These are phyloP conservation scores for Lyophyllum atratum DNA, from an alignment of 768 basidiomycete genomes.

Conservation along the genomic window DNA sequence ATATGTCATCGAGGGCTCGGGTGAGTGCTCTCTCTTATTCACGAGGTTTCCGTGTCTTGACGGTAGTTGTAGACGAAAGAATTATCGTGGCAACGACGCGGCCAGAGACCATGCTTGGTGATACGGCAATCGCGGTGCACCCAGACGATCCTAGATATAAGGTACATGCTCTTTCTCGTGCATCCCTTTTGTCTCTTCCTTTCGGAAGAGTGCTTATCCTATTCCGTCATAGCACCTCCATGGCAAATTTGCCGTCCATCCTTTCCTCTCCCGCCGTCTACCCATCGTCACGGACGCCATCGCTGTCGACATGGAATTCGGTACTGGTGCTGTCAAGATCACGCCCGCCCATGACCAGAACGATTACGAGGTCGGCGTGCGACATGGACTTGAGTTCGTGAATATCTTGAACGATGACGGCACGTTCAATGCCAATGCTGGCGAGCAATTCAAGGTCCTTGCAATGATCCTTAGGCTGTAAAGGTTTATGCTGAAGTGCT, in stretches of 20 bases:
- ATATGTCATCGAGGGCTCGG: constrained; percentile 85
- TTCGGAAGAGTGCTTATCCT: neutral
- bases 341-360: constrained; percentile 98
- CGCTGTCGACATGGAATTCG: constrained; percentile 93
- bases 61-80: constrained; percentile 64
- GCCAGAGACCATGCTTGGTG: constrained; percentile 98
- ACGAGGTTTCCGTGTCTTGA: neutral
- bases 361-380: constrained; percentile 91
- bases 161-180: constrained; percentile 31
- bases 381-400: constrained; percentile 90
- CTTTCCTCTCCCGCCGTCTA: constrained; percentile 83
- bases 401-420: constrained; percentile 97
- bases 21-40: constrained; percentile 36
- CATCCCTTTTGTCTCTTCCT: too few relatives aligned
- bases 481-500: neutral
- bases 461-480: neutral
- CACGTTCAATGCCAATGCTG: constrained; percentile 90
- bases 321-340: constrained; percentile 98
- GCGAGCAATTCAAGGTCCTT: constrained; percentile 68
- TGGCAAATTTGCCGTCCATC: constrained; percentile 88
- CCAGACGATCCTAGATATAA: constrained; percentile 90
- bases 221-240: constrained; percentile 69
- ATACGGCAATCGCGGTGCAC: constrained; percentile 96
- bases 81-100: constrained; percentile 96
- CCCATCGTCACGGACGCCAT: constrained; percentile 88